These are phyloP conservation scores for Phytopythium sindhum DNA, from an alignment of 352 stramenopile genomes.

Conservation along the genomic window DNA sequence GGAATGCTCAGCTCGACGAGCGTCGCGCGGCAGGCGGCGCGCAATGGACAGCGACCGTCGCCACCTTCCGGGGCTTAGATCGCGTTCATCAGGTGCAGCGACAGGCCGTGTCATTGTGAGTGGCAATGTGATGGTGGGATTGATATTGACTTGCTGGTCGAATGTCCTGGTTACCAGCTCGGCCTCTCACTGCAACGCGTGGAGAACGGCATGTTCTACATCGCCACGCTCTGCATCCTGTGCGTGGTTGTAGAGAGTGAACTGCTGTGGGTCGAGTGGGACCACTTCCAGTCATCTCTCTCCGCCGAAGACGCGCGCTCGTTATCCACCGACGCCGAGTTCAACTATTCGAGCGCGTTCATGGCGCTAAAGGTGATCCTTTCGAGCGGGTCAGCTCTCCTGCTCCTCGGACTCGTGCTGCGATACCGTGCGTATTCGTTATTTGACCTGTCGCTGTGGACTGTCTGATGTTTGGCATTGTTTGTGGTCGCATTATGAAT, in stretches of 20 bases:
- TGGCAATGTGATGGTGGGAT: neutral
- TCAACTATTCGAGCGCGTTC: conserved; percentile 21
- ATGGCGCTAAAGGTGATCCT: conserved; percentile 40
- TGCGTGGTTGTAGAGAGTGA: conserved; percentile 52
- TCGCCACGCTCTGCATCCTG: conserved; percentile 29
- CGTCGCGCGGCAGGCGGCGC: neutral
- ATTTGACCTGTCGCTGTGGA: neutral
- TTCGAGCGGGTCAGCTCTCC: conserved; percentile 24
- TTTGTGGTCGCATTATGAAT: neutral
- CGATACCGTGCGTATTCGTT: conserved; percentile 37
- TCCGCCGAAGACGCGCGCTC: neutral
- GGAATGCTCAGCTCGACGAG: neutral
- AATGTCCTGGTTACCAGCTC: conserved; percentile 13
- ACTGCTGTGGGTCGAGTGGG: conserved; percentile 37
- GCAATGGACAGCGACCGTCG: conserved; percentile 3
- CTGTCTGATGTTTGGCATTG: neutral
- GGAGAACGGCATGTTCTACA: conserved; percentile 46
- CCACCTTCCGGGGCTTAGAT: neutral
- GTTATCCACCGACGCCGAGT: neutral
- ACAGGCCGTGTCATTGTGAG: neutral
- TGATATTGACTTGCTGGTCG: neutral
- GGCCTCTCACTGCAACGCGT: conserved; percentile 13
- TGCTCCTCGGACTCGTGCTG: conserved; percentile 32
- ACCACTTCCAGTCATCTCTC: conserved; percentile 12
- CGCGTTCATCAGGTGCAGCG: neutral